Percentiles rank a stretch among this genome's conserved stretches.
Evolutionary conservation across 176 grass and related monocot species (phyloP).

Genomic region (Secale cereale): DNA sequence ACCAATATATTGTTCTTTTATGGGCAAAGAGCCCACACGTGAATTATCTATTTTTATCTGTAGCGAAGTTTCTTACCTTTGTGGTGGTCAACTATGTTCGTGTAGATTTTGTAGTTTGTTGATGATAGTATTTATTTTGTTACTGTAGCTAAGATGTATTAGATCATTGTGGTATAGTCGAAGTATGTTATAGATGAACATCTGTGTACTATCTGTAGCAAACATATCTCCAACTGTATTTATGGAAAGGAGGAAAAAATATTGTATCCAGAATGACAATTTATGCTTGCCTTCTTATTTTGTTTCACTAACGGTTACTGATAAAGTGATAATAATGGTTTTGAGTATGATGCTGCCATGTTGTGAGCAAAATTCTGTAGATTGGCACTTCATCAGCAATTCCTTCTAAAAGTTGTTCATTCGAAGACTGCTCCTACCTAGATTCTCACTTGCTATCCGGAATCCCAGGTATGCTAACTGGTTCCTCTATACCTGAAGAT

Average conservation of each 20-base stretch:
- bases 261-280: neutral
- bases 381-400: neutral
- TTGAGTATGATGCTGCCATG: neutral
- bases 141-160: conserved; percentile 17
- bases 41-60: conserved; percentile 2
- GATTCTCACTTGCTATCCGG: neutral
- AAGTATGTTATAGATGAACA: conserved; percentile 20
- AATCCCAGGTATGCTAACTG: neutral
- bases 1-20: neutral
- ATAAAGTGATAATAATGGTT: neutral
- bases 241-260: neutral
- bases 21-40: neutral
- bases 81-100: conserved; percentile 13
- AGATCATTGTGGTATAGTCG: conserved; percentile 18
- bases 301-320: neutral
- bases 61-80: conserved; percentile 8
- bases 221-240: conserved; percentile 31
- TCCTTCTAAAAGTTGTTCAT: neutral
- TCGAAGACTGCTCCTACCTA: neutral
- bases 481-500: neutral
- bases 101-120: conserved; percentile 47
- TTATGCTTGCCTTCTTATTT: neutral
- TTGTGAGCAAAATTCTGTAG: neutral
- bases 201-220: conserved; percentile 27
- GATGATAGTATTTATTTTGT: conserved; percentile 24